These are phyloP conservation scores for Aspergillus bridgeri DNA, from an alignment of 495 filamentous ascomycete species.

Conservation along the genomic window DNA sequence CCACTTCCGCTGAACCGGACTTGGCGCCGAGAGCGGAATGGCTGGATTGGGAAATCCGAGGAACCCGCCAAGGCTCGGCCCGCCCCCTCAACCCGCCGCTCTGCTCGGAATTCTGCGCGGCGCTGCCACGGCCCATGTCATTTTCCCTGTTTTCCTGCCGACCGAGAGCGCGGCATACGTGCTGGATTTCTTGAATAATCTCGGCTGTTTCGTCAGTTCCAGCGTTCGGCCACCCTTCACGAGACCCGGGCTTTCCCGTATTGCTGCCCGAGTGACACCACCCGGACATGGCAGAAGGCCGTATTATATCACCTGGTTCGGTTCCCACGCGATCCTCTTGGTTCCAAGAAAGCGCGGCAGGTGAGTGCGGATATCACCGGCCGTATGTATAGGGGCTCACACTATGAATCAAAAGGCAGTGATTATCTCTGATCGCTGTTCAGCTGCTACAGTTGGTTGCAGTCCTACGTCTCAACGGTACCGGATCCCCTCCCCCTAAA, in stretches of 20 bases:
- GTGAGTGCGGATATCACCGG: neutral
- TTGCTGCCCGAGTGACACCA: neutral
- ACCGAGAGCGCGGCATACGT: neutral
- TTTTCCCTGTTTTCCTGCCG: neutral
- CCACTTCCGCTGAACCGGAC: conserved; percentile 4
- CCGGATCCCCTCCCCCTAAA: neutral
- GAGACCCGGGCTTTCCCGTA: neutral
- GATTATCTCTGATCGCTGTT: neutral
- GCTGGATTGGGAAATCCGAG: conserved; percentile 1
- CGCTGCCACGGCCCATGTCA: conserved; percentile 1
- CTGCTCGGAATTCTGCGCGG: neutral
- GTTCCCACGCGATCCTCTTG: neutral
- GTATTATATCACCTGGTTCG: neutral
- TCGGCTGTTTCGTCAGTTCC: neutral
- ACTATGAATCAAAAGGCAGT: neutral
- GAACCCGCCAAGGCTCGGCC: conserved; percentile 4
- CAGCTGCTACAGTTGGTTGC: neutral
- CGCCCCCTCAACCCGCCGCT: neutral
- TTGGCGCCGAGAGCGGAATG: conserved; percentile 1
- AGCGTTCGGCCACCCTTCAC: neutral
- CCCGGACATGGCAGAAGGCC: neutral
- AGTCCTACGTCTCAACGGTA: neutral
- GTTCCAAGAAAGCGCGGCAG: neutral
- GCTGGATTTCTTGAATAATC: neutral
- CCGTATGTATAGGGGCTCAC: neutral